Conservation (phyloP, 257 asterid species). For the Paulownia fortunei region DNA sequence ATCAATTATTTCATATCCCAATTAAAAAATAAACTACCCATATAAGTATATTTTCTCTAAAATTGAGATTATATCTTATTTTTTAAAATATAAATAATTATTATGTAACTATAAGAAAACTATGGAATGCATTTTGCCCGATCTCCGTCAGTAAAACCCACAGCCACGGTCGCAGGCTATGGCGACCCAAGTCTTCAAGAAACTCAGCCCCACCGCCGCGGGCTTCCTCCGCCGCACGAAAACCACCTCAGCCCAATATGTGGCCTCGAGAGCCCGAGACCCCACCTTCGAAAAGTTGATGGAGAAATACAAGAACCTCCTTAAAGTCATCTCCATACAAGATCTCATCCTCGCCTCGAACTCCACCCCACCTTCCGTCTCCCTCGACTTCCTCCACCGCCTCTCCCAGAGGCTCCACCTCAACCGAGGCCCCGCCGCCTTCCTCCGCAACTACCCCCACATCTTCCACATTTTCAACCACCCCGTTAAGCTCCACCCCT, state of each 20-base stretch:
- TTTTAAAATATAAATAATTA: no score
- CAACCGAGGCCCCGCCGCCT: conserved; percentile 78
- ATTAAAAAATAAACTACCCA: no score
- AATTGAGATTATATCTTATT: no score
- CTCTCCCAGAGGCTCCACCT: conserved; percentile 86
- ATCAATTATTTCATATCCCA: no score
- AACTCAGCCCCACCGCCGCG: conserved; percentile 31
- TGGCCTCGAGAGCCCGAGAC: conserved; percentile 77
- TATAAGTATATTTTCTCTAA: no score
- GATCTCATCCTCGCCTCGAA: conserved; percentile 72
- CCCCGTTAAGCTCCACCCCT: conserved; percentile 62
- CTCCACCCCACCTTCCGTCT: conserved; percentile 59
- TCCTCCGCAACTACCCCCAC: conserved; percentile 86
- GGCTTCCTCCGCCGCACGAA: conserved; percentile 57
- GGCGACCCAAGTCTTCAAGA: conserved; percentile 57
- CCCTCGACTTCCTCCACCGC: conserved; percentile 82
- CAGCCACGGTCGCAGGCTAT: no score
- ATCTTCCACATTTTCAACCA: conserved; percentile 74
- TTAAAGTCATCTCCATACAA: conserved; percentile 71
- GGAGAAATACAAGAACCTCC: conserved; percentile 81
- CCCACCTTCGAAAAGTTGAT: conserved; percentile 87
- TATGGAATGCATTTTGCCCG: no score
- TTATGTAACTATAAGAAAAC: no score
- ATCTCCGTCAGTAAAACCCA: not conserved
- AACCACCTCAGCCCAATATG: conserved; percentile 75